Conservation (phyloP, 2,329 filamentous ascomycete species). For the Trematosphaeria pertusa region DNA sequence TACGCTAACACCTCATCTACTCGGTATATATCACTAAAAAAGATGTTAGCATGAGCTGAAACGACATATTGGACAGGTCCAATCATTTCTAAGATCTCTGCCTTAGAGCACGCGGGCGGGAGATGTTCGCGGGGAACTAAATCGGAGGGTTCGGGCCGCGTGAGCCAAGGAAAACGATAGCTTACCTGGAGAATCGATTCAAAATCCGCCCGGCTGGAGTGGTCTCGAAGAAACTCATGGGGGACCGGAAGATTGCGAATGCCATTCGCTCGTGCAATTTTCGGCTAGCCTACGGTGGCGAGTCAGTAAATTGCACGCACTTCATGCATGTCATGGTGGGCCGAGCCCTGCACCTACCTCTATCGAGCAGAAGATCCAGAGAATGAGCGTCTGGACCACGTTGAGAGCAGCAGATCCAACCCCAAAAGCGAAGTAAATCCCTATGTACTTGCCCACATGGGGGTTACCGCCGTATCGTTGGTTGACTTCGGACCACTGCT, state of each 20-base stretch:
- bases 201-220: constrained; percentile 95
- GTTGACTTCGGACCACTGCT: constrained; percentile 88
- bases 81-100: too few species aligned
- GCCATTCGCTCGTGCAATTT: constrained; percentile 98
- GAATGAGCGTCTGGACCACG: constrained; percentile 88
- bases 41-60: constrained; percentile 26
- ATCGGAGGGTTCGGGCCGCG: constrained; percentile 3
- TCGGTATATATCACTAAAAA: constrained; percentile 72
- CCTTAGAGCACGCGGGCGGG: too few species aligned
- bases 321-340: constrained; percentile 15
- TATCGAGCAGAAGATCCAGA: constrained; percentile 99
- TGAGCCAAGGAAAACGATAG: constrained; percentile 17
- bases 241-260: constrained; percentile 93
- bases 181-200: constrained; percentile 91
- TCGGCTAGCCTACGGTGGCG: constrained; percentile 72
- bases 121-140: background rate
- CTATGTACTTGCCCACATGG: constrained; percentile 86
- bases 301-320: constrained; percentile 28
- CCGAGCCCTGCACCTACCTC: too few species aligned
- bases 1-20: constrained; percentile 90
- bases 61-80: too few species aligned
- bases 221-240: constrained; percentile 99
- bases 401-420: constrained; percentile 85
- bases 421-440: constrained; percentile 94
- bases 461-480: constrained; percentile 71